A percentile compares a stretch with the other conserved stretches of the same genome.
Evolutionary conservation across 106 monocot genomes (phyloP).

Genomic region (Dactylorhiza incarnata): DNA sequence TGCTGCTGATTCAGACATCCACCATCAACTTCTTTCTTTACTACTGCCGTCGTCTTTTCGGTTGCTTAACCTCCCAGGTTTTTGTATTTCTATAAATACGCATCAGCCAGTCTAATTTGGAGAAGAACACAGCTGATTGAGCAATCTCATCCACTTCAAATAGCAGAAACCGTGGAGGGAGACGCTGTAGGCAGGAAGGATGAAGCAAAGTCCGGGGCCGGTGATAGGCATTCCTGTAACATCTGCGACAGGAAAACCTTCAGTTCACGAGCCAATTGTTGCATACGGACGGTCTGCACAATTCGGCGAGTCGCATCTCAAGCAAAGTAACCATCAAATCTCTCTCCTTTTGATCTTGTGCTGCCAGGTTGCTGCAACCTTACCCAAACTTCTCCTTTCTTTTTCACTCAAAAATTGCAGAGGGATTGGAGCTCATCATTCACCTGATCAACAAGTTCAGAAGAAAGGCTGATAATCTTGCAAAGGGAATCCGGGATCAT

Average conservation of each 20-base stretch:
- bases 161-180: neutral
- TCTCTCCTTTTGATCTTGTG: neutral
- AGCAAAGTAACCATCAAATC: conserved; percentile 14
- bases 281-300: conserved; percentile 7
- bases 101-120: neutral
- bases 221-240: conserved; percentile 20
- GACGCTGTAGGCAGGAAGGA: conserved; percentile 12
- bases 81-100: conserved; percentile 15
- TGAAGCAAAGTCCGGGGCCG: conserved; percentile 11
- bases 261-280: neutral
- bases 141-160: conserved; percentile 3
- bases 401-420: conserved; percentile 21
- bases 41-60: neutral
- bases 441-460: conserved; percentile 28
- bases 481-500: conserved; percentile 23
- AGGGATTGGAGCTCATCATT: conserved; percentile 14
- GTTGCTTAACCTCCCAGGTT: conserved; percentile 8
- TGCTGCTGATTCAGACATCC: conserved; percentile 14
- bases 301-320: conserved; percentile 8
- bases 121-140: neutral
- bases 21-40: neutral
- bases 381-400: neutral
- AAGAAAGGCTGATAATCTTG: conserved; percentile 24
- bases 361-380: neutral
- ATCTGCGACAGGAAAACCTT: conserved; percentile 12